These are phyloP conservation scores for Neurospora sublineolata DNA, from an alignment of 495 filamentous ascomycete species.

Conservation along the genomic window DNA sequence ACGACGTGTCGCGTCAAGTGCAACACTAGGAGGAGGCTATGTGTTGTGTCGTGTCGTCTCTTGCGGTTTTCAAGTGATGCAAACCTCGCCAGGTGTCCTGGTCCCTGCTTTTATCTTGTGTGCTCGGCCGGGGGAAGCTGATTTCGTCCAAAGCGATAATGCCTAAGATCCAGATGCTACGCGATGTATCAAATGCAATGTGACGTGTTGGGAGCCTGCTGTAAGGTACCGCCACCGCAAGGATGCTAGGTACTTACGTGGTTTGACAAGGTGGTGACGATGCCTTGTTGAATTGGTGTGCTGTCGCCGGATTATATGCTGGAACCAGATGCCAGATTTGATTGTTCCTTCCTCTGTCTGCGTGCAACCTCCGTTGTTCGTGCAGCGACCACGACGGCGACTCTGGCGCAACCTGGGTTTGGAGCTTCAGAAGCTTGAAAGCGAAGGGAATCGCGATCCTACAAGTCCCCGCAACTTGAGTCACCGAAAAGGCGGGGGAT, in stretches of 20 bases:
- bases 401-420: background rate
- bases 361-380: background rate
- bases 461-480: background rate
- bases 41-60: background rate
- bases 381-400: background rate
- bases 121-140: background rate
- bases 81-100: background rate
- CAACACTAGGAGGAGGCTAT: background rate
- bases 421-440: background rate
- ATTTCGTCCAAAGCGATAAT: background rate
- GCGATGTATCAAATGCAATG: background rate
- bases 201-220: background rate
- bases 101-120: background rate
- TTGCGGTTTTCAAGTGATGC: background rate
- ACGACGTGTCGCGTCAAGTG: background rate
- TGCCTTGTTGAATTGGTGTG: background rate
- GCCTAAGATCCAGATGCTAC: background rate
- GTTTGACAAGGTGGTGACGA: background rate
- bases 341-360: background rate
- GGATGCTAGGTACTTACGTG: background rate
- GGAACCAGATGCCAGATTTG: background rate
- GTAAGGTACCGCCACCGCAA: background rate
- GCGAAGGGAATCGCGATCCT: background rate
- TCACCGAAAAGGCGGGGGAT: background rate
- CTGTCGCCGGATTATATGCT: background rate